Evolutionary conservation across 306 rosid species (phyloP).

Genomic region (Cucumis hystrix): DNA sequence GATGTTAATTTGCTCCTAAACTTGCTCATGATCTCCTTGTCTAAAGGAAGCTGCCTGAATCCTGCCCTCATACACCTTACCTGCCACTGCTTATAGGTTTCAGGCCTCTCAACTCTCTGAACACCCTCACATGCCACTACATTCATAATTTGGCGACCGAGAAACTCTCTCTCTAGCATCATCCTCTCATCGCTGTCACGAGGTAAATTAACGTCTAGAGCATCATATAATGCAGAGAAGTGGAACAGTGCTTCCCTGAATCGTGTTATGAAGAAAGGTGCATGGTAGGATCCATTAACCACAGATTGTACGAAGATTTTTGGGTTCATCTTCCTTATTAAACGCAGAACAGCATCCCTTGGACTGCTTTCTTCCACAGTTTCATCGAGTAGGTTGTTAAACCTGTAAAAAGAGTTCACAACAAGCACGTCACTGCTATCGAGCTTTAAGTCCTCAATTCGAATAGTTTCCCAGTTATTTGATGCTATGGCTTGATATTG

Average conservation of each 20-base stretch:
- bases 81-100: conserved; percentile 21
- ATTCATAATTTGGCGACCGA: conserved; percentile 7
- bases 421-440: conserved; percentile 8
- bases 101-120: conserved; percentile 18
- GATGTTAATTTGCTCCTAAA: neutral
- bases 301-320: conserved; percentile 10
- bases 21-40: conserved; percentile 6
- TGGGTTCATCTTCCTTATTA: conserved; percentile 13
- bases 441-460: conserved; percentile 9
- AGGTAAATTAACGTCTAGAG: conserved; percentile 1
- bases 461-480: conserved; percentile 13
- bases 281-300: conserved; percentile 11
- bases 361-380: conserved; percentile 14
- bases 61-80: conserved; percentile 15
- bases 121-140: conserved; percentile 16
- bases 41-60: conserved; percentile 12
- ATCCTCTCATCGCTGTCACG: conserved; percentile 1
- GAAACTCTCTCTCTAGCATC: conserved; percentile 7
- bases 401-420: conserved; percentile 6
- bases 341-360: conserved; percentile 1
- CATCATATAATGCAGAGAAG: conserved; percentile 15
- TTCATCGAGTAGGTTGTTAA: conserved; percentile 11
- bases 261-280: conserved; percentile 17
- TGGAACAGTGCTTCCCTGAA: conserved; percentile 18
- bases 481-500: conserved; percentile 12